Base-by-base conservation (phyloP, 108 stramenopile genomes). In the Nitzschia sp. region DNA sequence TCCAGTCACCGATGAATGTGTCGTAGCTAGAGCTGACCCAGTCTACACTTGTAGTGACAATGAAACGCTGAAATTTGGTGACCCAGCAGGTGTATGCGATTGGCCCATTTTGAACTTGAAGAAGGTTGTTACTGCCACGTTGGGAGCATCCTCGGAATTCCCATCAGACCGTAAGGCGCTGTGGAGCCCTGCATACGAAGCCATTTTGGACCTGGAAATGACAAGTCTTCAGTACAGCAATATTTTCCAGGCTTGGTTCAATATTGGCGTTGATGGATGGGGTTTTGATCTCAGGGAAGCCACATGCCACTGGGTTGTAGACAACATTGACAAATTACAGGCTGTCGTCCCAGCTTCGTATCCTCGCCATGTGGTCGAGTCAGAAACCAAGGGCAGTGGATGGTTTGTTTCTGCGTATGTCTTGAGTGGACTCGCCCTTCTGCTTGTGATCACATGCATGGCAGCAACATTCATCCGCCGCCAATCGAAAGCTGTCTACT, bases 261-360 rank as follows among this genome's bases (percentile, higher is more conserved):
- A 15, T 20, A 8, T 54, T 3, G 34, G 21, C 21, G 42, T 54
- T n/a, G 63, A 71, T 44, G 44, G 42, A 17, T 54, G 29, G 42
- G 54, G 25, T 10, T 58, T 60, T 53, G 69, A 79, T 43, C 42
- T 53, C 2, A 37, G 80, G 44, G 67, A 76, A 6, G 80, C 71
- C 0, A 69, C 75, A 24, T 80, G 80, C 54, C 7, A 19, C 22
- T 80, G 75, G 72, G 52, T 66, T 8, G 70, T 71, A 1, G 76
- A 77, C 0, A 64, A 77, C 53, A 8, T 65, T 2, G 76, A 77
- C 0, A 57, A 65, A 10, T 14, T 71, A 43, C 15, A 70, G 44
- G 46, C 42, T 12, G 54, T 71, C 40, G 50, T 77, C 17, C 69
- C 76, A 17, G 8, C 12, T 15, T 42, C 70, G 0, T 77, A 57